Evolutionary conservation across 169 alveolate species (phyloP).

Genomic region (Eimeria sp.): DNA sequence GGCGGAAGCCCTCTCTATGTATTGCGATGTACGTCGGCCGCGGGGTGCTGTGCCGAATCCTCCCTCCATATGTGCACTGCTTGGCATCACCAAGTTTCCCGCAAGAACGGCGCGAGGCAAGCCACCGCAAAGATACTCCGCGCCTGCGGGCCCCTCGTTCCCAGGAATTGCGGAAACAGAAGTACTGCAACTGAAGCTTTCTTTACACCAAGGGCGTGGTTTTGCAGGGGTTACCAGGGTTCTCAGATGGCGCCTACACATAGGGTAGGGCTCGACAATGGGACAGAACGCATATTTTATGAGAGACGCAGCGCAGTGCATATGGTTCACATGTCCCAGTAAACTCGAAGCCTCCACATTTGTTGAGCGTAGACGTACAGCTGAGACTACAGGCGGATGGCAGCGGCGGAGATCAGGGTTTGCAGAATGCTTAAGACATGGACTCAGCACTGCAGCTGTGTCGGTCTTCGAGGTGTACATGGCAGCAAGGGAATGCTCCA

Average conservation of each 20-base stretch:
- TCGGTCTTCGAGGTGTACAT: not conserved
- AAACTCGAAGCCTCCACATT: not conserved
- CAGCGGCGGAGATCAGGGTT: not conserved
- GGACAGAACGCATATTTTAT: not conserved
- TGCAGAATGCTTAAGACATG: not conserved
- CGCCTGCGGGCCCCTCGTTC: not conserved
- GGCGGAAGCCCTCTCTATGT: not conserved
- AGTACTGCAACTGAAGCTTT: not conserved
- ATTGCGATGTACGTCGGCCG: no score
- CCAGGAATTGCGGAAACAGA: not conserved
- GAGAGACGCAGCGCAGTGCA: not conserved
- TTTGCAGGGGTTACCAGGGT: not conserved
- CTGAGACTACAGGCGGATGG: not conserved
- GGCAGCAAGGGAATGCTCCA: not conserved
- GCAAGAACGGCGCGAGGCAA: conserved; percentile 64
- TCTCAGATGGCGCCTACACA: not conserved
- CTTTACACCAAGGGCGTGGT: not conserved
- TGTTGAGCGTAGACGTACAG: not conserved
- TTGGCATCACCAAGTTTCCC: conserved; percentile 19
- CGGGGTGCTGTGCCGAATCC: not conserved
- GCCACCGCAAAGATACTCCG: conserved; percentile 4
- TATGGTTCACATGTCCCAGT: not conserved
- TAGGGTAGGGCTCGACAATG: not conserved
- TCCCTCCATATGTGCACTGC: not conserved
- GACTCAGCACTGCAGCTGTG: not conserved